These are phyloP conservation scores for Lasiosphaeriaceae sp. DNA, from an alignment of 495 filamentous ascomycete species.

Conservation along the genomic window DNA sequence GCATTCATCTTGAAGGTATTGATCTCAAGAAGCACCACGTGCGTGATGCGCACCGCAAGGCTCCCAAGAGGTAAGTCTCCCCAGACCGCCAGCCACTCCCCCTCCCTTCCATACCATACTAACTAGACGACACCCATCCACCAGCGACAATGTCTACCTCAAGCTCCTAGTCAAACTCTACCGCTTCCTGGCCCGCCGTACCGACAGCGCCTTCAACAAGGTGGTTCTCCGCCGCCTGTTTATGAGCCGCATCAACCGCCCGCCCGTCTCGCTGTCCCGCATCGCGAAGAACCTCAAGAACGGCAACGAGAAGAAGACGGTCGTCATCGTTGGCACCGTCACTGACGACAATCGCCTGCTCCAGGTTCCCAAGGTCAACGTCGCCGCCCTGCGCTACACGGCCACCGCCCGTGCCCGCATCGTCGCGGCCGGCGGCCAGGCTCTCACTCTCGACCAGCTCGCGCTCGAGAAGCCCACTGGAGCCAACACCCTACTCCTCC, in stretches of 20 bases:
- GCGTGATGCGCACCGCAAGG: constrained; percentile 83
- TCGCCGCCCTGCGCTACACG: constrained; percentile 94
- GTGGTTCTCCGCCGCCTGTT: constrained; percentile 92
- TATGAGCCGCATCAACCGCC: constrained; percentile 95
- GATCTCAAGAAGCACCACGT: constrained; percentile 79
- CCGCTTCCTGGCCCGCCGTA: constrained; percentile 95
- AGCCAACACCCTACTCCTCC: constrained; percentile 87
- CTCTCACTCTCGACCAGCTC: constrained; percentile 91
- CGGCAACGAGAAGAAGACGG: constrained; percentile 74
- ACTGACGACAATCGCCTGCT: constrained; percentile 95
- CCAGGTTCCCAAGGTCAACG: constrained; percentile 79
- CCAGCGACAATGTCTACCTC: constrained; percentile 92
- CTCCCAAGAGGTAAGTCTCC: constrained; percentile 57
- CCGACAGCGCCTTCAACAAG: constrained; percentile 95
- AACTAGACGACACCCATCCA: not conserved
- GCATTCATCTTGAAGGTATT: constrained; percentile 53
- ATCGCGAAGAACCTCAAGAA: constrained; percentile 70
- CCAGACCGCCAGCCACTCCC: not conserved
- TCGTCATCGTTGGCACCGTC: constrained; percentile 88
- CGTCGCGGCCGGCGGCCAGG: constrained; percentile 86
- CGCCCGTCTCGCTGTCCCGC: constrained; percentile 87
- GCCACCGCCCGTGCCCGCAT: constrained; percentile 92
- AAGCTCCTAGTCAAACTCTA: constrained; percentile 98
- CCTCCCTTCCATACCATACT: not conserved
- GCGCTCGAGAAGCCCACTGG: constrained; percentile 90